Base-by-base conservation (phyloP, 148 eudicot species). In the Spergularia bocconei region DNA sequence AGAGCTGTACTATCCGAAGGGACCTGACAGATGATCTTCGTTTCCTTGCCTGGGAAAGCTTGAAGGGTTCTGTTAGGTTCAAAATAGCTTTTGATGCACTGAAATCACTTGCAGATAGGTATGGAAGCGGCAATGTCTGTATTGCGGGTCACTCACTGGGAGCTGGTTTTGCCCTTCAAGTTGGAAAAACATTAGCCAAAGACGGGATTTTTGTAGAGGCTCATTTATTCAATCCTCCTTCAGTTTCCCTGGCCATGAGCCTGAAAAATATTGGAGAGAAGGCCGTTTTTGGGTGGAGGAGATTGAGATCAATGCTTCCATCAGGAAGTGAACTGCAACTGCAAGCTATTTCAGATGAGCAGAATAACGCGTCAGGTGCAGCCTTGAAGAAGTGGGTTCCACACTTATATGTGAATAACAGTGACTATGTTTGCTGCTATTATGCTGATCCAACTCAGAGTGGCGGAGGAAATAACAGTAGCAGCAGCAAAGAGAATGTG, bases 11-110 rank as follows among this genome's bases (percentile, higher is more conserved):
- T 4, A 82, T 93, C 19, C 83, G 92, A 81, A 78, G 96, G 11
- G 98, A 93, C 72, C 71, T 93, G 16, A 92, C 87, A 19, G 98
- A 93, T 76, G 98, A 93, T 79, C 89, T 93, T 59, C 86, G 98
- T 38, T 93, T 93, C 79, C 83, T 93, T 13, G 89, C 96, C n/a
- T 93, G 98, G 98, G 98, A 93, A 84, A 93, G 93, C 64, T 62
- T 93, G 77, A 93, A 87, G 67, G 98, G 98, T 16, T 93, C 98
- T 0, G 91, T 89, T 36, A 84, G 98, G 78, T 93, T 89, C 70
- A 84, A 80, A 44, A 75, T 65, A 4, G 86, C 96, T 20, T 84
- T 82, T 48, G 90, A 83, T 59, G 90, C 93, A 11, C 72, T 93
- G 48, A 93, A 86, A 68, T 78, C 78, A 6, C 73, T 89, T 9